A percentile compares a stretch with the other conserved stretches of the same genome.
phyloP scores from a whole-genome alignment of 2,329 filamentous ascomycete genomes.

The Colletotrichum cordylinicola region DNA sequence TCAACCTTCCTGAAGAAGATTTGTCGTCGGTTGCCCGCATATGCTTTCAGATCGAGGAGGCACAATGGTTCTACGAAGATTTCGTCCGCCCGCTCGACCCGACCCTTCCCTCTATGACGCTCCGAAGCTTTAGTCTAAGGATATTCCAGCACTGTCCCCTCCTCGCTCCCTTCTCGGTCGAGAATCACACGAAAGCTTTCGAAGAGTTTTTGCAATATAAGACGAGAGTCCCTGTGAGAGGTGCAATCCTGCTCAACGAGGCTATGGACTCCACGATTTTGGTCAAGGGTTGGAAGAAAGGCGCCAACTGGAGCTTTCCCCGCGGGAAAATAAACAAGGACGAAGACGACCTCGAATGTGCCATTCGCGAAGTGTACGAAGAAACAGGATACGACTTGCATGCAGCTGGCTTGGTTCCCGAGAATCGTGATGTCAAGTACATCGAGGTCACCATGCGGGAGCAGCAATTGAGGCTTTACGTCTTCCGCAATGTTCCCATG shows the following conservation, averaged over 20 bases:
- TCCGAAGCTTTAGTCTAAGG: conserved; percentile 84
- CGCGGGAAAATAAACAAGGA: conserved; percentile 98
- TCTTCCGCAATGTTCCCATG: conserved; percentile 87
- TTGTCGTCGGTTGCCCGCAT: conserved; percentile 89
- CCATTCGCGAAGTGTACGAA: conserved; percentile 92
- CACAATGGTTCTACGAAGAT: conserved; percentile 99
- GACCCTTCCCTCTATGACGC: conserved; percentile 80
- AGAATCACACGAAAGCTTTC: conserved; percentile 83
- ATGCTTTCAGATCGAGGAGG: conserved; percentile 98
- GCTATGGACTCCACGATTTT: conserved; percentile 94
- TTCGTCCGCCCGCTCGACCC: conserved; percentile 93
- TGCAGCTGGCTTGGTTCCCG: conserved; percentile 76
- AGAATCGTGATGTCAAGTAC: conserved; percentile 72
- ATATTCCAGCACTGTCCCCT: conserved; percentile 96
- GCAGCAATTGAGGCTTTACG: conserved; percentile 90
- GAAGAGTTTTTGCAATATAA: conserved; percentile 95
- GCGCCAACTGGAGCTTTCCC: conserved; percentile 95
- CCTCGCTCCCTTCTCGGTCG: conserved; percentile 78
- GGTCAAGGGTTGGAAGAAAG: conserved; percentile 98
- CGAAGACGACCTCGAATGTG: conserved; percentile 92
- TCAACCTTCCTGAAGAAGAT: conserved; percentile 93
- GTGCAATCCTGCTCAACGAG: conserved; percentile 90
- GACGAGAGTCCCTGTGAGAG: conserved; percentile 89
- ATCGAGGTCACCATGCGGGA: conserved; percentile 91
- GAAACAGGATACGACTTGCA: conserved; percentile 91